phyloP scores from a whole-genome alignment of 2,329 filamentous ascomycete species.

The Sporothrix globosa region DNA sequence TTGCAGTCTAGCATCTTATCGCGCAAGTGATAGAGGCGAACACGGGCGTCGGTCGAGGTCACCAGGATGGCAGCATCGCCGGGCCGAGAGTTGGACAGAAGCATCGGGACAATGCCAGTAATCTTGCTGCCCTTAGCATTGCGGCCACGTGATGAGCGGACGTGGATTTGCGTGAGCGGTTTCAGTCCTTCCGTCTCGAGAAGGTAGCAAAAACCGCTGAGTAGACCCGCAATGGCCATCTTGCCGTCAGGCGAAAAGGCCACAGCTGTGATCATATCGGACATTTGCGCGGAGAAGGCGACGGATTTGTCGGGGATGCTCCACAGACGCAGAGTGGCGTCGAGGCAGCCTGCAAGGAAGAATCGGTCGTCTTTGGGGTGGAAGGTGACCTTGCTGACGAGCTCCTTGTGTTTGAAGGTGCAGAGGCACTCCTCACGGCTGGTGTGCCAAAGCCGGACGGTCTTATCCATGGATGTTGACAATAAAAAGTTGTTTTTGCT shows the following conservation, averaged over 20 bases:
- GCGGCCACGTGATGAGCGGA: conserved; percentile 87
- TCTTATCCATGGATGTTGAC: conserved; percentile 98
- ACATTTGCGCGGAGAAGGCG: conserved; percentile 74
- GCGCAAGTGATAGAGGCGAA: conserved; percentile 84
- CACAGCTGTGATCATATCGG: conserved; percentile 91
- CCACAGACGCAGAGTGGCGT: conserved; percentile 87
- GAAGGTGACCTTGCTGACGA: conserved; percentile 92
- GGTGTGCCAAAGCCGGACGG: conserved; percentile 90
- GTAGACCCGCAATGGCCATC: conserved; percentile 82
- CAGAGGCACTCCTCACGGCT: conserved; percentile 84
- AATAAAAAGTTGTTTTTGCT: conserved; percentile 98
- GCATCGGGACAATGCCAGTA: conserved; percentile 75
- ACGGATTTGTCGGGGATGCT: conserved; percentile 96
- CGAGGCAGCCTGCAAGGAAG: conserved; percentile 90
- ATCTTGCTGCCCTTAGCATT: conserved; percentile 98
- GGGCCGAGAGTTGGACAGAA: conserved; percentile 37
- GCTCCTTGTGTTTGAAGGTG: conserved; percentile 91
- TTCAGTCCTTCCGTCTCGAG: conserved; percentile 92
- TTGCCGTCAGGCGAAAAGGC: conserved; percentile 92
- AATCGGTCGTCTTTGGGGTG: conserved; percentile 95
- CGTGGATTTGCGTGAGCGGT: conserved; percentile 81
- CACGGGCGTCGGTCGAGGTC: conserved; percentile 91
- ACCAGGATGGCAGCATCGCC: conserved; percentile 82
- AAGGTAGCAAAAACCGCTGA: conserved; percentile 84
- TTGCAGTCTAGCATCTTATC: conserved; percentile 87